Evolutionary conservation across 1,139 yeast species (phyloP).

Genomic region (Hanseniaspora uvarum): DNA sequence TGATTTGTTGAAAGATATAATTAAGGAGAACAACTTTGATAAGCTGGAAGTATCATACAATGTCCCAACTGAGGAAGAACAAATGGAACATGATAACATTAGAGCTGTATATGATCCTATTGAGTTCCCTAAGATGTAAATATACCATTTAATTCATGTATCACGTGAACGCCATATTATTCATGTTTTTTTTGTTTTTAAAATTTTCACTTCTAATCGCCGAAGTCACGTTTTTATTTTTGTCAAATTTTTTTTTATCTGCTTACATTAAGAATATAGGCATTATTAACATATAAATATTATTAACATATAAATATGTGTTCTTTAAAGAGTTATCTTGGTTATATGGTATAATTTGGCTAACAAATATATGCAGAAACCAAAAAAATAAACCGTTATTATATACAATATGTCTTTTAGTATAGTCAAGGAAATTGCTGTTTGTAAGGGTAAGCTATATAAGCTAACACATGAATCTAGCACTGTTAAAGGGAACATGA

Average conservation of each 20-base stretch:
- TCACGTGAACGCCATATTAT: background rate
- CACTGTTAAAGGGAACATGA: slow-evolving; percentile 63
- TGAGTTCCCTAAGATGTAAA: slow-evolving; percentile 27
- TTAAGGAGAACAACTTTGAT: slow-evolving; percentile 36
- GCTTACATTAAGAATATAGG: no score
- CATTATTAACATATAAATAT: no score
- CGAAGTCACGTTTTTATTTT: background rate
- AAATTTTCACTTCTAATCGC: background rate
- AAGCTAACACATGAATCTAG: slow-evolving; percentile 67
- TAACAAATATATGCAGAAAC: background rate
- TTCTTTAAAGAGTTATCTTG: no score
- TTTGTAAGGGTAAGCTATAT: slow-evolving; percentile 65
- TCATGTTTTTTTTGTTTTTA: background rate
- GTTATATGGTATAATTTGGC: no score
- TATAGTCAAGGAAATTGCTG: slow-evolving; percentile 47
- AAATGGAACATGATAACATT: slow-evolving; percentile 28
- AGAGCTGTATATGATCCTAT: slow-evolving; percentile 33
- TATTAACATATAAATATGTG: no score
- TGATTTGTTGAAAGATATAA: slow-evolving; percentile 36
- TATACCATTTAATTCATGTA: slow-evolving; percentile 18
- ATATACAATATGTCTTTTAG: slow-evolving; percentile 40
- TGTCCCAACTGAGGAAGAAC: slow-evolving; percentile 30
- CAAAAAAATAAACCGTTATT: background rate
- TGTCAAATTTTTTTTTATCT: no score
- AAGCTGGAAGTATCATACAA: slow-evolving; percentile 31